Evolutionary conservation across 1,139 yeast species (phyloP), one percentile per base, ranked within the genome.

Genomic region (Pichia sp.): DNA sequence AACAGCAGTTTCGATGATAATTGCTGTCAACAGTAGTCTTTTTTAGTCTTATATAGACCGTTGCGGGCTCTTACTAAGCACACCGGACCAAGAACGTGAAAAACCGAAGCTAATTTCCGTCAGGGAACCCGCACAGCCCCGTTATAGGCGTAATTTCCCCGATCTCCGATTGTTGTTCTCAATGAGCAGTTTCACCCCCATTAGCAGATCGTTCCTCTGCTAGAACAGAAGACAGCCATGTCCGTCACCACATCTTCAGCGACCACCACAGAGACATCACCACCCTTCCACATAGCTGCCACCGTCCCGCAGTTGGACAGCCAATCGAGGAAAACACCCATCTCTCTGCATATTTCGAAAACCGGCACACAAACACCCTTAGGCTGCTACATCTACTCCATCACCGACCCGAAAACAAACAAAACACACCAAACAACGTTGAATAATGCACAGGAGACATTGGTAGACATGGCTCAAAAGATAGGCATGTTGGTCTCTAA

Each of bases 381-480:
- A 23, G 73, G 72, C 0, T 62, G 65, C 45, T 69, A 60, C 35
- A 64, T 67, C 4, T 68, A 67, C 42, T 57, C 68, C 0, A 58
- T 68, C 1, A 55, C 58, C n/a, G 50, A 65, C 49, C 50, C 44
- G 11, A 42, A 42, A 16, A 47, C 51, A 1, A 35, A 45, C 1
- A 53, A 57, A 39, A 53, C 64, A 1, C 63, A 61, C 43, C 70
- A 68, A 49, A 65, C 73, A 0, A 53, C 68, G 15, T 52, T 71
- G 12, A 68, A 70, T 47, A 66, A 67, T 45, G 50, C 71, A 2
- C 59, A 62, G 18, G 72, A 70, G 43, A 53, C 56, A 0, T 45
- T 65, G 23, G 56, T 69, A 18, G 75, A 71, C 43, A 49, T 68
- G 40, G 57, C 71, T 0, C 64, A 60, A 34, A 63, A 70, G 47